Base-by-base conservation (phyloP, 2,329 filamentous ascomycete genomes). In the Talaromyces sp. region DNA sequence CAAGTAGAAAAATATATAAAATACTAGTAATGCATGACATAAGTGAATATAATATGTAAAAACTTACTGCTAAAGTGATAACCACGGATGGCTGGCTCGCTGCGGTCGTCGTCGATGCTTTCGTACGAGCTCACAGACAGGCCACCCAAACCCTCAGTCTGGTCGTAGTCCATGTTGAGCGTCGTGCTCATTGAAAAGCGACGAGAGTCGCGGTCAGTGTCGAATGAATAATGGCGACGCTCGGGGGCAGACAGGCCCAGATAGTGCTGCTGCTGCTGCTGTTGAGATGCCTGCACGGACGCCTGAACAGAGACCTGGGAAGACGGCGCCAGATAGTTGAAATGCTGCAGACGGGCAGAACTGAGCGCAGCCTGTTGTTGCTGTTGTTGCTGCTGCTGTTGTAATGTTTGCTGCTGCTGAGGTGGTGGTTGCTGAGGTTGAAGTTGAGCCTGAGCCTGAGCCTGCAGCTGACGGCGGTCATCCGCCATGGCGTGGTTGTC, bases 91-190 rank as follows among this genome's bases (percentile, higher is more conserved):
- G 56, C 65, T 48, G 75, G 65, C 68, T 76, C 74, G 59, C 75
- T 70, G 61, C 71, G 72, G 48, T 76, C 74, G 62, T 75, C 74
- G 19, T 76, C 74, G 61, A 76, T 70, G 61, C 73, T 75, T 54
- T 76, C 74, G 63, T 76, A 76, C 35, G 74, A 76, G 63, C 73
- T 75, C 65, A 76, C 74, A 31, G 74, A 76, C 11, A 76, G 62
- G 24, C 74, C 74, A 32, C 74, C 74, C 68, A 75, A 69, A 56
- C 74, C 74, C 58, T 76, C 74, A 1, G 74, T 75, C 58, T 74
- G 74, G 56, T 76, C 74, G 59, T 75, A 75, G 58, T 75, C 71
- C 71, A 75, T 72, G 62, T 70, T 62, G 11, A 52, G 48, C 57
- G 70, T 72, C 27, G 43, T 55, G 61, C 68, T 52, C 11, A 57